phyloP scores from a whole-genome alignment of 139 green algal genomes.

The Astrephomene gubernaculifera region DNA sequence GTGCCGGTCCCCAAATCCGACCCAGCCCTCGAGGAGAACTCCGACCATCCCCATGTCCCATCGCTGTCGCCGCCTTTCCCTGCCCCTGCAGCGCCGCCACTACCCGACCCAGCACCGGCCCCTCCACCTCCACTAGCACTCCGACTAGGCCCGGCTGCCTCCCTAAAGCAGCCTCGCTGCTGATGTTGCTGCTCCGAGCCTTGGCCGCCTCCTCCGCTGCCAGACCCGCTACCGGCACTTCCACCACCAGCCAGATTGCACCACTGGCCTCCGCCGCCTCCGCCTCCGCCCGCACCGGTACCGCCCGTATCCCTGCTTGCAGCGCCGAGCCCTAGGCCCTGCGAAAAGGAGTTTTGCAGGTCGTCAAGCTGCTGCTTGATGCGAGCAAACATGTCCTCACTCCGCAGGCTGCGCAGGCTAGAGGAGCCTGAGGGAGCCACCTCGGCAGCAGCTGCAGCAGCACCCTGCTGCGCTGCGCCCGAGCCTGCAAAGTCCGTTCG shows the following conservation, averaged over 20 bases:
- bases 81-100: neutral
- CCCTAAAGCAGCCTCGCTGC: too few species aligned
- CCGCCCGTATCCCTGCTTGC: neutral
- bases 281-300: neutral
- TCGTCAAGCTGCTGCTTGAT: conserved; percentile 39
- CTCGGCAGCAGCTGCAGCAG: neutral
- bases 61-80: neutral
- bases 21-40: neutral
- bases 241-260: neutral
- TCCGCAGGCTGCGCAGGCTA: conserved; percentile 8
- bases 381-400: conserved; percentile 34
- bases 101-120: neutral
- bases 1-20: neutral
- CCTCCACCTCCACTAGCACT: neutral
- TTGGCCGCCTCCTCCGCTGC: too few species aligned
- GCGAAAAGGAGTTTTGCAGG: conserved; percentile 29
- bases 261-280: neutral
- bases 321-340: neutral
- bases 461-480: neutral
- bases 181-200: too few species aligned
- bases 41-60: neutral
- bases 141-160: too few species aligned
- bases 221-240: neutral
- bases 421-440: neutral
- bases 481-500: neutral